These are phyloP conservation scores for Suillus discolor DNA, from an alignment of 768 basidiomycete genomes.

Conservation along the genomic window DNA sequence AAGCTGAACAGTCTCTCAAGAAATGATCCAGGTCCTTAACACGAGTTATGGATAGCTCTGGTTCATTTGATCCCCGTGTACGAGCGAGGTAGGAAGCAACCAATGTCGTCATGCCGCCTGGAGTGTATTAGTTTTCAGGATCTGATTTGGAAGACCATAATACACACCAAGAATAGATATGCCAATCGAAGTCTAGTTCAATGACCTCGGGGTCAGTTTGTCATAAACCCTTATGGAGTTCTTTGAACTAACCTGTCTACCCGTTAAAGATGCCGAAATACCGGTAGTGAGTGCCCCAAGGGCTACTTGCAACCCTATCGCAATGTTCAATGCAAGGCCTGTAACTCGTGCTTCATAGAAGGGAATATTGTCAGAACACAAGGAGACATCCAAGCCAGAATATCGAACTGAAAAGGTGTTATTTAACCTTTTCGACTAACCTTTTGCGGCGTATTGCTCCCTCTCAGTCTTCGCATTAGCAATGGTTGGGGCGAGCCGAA, in stretches of 20 bases:
- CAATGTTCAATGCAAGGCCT: constrained; percentile 41
- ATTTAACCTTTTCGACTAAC: constrained; percentile 22
- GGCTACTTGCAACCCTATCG: constrained; percentile 64
- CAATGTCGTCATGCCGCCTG: constrained; percentile 68
- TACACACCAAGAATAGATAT: constrained; percentile 42
- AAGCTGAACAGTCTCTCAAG: constrained; percentile 61
- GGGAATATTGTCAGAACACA: constrained; percentile 11
- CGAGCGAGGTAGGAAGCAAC: constrained; percentile 75
- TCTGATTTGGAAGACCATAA: not conserved
- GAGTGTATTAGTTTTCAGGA: not conserved
- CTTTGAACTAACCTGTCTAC: constrained; percentile 39
- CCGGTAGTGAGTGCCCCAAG: constrained; percentile 71
- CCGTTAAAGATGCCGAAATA: constrained; percentile 49
- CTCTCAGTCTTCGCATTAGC: constrained; percentile 47
- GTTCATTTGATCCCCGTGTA: constrained; percentile 68
- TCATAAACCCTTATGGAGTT: not conserved
- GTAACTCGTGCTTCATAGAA: constrained; percentile 31
- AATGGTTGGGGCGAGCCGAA: constrained; percentile 59
- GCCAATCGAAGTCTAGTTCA: constrained; percentile 37
- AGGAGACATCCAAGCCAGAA: not conserved
- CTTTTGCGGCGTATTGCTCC: constrained; percentile 49
- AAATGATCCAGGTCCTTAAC: constrained; percentile 67
- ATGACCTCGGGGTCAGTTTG: constrained; percentile 4
- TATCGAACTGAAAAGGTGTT: not conserved
- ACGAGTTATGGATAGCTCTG: constrained; percentile 59